A percentile compares a stretch with the other conserved stretches of the same genome.
Conservation (phyloP, 1,139 yeast species). For the Pichia sp. region DNA sequence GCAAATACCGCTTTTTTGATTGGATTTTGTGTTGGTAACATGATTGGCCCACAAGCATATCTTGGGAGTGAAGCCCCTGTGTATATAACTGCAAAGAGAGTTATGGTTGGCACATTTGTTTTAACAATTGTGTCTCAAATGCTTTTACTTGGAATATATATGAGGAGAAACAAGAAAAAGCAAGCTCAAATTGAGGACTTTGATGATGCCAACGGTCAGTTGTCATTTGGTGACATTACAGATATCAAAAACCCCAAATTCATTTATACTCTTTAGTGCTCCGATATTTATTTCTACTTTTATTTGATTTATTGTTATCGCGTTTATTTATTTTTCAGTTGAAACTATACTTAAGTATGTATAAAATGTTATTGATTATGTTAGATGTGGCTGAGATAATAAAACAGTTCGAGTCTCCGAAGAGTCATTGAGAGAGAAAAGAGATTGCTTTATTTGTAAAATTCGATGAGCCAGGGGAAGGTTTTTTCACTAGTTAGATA, state of each 20-base stretch:
- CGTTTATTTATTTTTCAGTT: neutral
- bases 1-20: slow-evolving; percentile 57
- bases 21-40: slow-evolving; percentile 59
- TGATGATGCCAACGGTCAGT: neutral
- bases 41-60: slow-evolving; percentile 55
- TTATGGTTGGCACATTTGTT: slow-evolving; percentile 40
- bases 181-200: neutral
- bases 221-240: slow-evolving; percentile 12
- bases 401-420: too few relatives aligned
- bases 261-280: neutral
- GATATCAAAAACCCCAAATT: slow-evolving; percentile 7
- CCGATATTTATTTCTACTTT: neutral
- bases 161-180: slow-evolving; percentile 10
- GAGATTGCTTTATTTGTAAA: too few relatives aligned
- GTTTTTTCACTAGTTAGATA: too few relatives aligned
- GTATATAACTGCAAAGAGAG: slow-evolving; percentile 44
- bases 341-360: too few relatives aligned
- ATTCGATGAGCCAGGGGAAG: too few relatives aligned
- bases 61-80: slow-evolving; percentile 41
- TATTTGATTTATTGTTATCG: neutral
- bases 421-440: too few relatives aligned
- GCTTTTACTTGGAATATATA: neutral
- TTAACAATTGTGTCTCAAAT: slow-evolving; percentile 26
- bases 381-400: too few relatives aligned
- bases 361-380: too few relatives aligned